Evolutionary conservation across 257 asterid genomes (phyloP).

Genomic region (Plectranthus barbatus): DNA sequence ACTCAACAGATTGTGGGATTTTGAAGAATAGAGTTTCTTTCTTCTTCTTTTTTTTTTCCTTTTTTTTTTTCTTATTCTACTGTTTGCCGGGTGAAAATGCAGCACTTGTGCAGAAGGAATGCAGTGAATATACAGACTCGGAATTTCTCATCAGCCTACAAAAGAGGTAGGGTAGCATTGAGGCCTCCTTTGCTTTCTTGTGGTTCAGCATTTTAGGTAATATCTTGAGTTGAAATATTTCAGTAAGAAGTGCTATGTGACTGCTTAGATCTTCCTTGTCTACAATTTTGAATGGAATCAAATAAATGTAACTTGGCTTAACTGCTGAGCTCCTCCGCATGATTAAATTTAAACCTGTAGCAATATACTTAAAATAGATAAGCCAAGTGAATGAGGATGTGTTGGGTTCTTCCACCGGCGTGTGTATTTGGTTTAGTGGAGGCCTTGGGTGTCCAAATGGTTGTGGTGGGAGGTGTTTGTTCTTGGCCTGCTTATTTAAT

Average conservation of each 20-base stretch:
- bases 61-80: background rate
- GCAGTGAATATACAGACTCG: constrained; percentile 37
- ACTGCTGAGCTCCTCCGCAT: background rate
- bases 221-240: too few relatives aligned
- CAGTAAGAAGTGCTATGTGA: too few relatives aligned
- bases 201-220: background rate
- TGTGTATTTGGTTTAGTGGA: too few relatives aligned
- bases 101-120: constrained; percentile 45
- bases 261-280: too few relatives aligned
- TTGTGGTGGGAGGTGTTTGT: background rate
- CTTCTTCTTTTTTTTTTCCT: too few relatives aligned
- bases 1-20: background rate
- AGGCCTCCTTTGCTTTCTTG: background rate
- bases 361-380: too few relatives aligned
- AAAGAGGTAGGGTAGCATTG: constrained; percentile 28
- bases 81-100: constrained; percentile 24
- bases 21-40: background rate
- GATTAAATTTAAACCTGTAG: too few relatives aligned
- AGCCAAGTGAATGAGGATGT: too few relatives aligned
- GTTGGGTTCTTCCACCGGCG: too few relatives aligned
- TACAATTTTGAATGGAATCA: background rate
- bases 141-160: constrained; percentile 38
- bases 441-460: too few relatives aligned
- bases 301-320: background rate
- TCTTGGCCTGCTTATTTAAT: background rate